These are phyloP conservation scores for Chimonanthus praecox DNA, from an alignment of 164 flowering plant genomes.

Conservation along the genomic window DNA sequence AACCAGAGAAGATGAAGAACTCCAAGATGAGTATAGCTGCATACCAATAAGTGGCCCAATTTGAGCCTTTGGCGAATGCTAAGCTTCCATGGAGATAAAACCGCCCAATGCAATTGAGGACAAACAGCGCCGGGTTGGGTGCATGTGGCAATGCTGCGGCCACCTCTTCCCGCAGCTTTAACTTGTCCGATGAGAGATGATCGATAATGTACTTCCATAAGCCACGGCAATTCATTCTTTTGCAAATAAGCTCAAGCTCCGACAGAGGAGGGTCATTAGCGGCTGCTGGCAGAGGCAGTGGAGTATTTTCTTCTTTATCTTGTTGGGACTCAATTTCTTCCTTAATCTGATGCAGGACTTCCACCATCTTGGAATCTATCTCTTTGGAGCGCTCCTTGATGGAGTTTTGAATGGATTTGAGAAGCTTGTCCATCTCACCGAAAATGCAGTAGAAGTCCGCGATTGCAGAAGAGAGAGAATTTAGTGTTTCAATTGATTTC, in stretches of 20 bases:
- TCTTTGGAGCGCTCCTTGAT: background rate
- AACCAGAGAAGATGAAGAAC: conserved; percentile 23
- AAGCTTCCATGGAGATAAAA: conserved; percentile 45
- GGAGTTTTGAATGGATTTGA: too few species aligned
- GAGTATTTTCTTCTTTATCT: background rate
- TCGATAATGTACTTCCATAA: conserved; percentile 30
- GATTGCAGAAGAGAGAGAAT: conserved; percentile 25
- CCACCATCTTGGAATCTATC: background rate
- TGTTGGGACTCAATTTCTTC: background rate
- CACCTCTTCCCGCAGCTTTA: conserved; percentile 32
- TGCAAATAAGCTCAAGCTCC: conserved; percentile 25
- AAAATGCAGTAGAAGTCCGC: conserved; percentile 26
- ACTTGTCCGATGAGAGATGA: conserved; percentile 8
- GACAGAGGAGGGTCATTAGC: conserved; percentile 3
- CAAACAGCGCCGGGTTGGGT: conserved; percentile 34
- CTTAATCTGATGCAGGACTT: background rate
- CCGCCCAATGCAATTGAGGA: conserved; percentile 38
- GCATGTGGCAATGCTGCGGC: conserved; percentile 39
- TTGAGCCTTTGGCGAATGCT: conserved; percentile 30
- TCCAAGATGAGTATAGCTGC: conserved; percentile 37
- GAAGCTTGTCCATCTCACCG: conserved; percentile 31
- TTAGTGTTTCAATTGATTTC: too few species aligned
- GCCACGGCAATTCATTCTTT: conserved; percentile 27
- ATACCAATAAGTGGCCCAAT: conserved; percentile 21
- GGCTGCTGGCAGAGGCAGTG: background rate